A percentile compares a stretch with the other conserved stretches of the same genome.
These are phyloP conservation scores for Ehretia macrophylla DNA, from an alignment of 257 asterid species.

Conservation along the genomic window DNA sequence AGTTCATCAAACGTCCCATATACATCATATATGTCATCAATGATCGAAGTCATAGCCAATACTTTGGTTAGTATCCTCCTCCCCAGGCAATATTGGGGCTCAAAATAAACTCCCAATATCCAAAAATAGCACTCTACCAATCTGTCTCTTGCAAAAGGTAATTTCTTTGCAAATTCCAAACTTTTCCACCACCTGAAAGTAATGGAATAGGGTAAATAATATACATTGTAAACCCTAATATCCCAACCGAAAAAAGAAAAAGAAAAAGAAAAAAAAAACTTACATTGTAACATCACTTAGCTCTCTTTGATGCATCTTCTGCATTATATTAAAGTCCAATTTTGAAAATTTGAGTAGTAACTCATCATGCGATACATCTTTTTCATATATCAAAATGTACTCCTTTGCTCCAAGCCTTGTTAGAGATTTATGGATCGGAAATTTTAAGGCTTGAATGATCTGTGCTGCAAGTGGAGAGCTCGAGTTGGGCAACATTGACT, in stretches of 20 bases:
- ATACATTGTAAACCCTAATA: no score
- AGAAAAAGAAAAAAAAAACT: not conserved
- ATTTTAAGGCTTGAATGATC: conserved; percentile 16
- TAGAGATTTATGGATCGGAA: conserved; percentile 14
- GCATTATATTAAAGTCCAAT: conserved; percentile 25
- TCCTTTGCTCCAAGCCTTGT: conserved; percentile 24
- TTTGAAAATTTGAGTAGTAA: conserved; percentile 23
- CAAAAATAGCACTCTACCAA: conserved; percentile 33
- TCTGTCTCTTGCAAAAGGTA: conserved; percentile 36
- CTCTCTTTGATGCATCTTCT: conserved; percentile 26
- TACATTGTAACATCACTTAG: conserved; percentile 6
- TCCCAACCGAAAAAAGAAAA: not conserved
- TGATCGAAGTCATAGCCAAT: not conserved
- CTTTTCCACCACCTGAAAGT: conserved; percentile 39
- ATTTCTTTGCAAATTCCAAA: conserved; percentile 3
- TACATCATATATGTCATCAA: conserved; percentile 27
- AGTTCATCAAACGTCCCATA: conserved; percentile 25
- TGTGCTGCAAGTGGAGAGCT: conserved; percentile 4
- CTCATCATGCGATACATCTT: conserved; percentile 9
- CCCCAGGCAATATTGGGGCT: conserved; percentile 19
- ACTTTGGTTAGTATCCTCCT: conserved; percentile 18
- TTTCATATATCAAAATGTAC: conserved; percentile 20
- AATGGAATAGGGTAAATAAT: not conserved
- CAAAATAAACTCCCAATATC: conserved; percentile 26
- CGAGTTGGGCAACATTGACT: not conserved